Evolutionary conservation across 1,284 basidiomycete genomes (phyloP), one percentile per base, ranked within the genome.

Genomic region (Cutaneotrichosporon mucoides): DNA sequence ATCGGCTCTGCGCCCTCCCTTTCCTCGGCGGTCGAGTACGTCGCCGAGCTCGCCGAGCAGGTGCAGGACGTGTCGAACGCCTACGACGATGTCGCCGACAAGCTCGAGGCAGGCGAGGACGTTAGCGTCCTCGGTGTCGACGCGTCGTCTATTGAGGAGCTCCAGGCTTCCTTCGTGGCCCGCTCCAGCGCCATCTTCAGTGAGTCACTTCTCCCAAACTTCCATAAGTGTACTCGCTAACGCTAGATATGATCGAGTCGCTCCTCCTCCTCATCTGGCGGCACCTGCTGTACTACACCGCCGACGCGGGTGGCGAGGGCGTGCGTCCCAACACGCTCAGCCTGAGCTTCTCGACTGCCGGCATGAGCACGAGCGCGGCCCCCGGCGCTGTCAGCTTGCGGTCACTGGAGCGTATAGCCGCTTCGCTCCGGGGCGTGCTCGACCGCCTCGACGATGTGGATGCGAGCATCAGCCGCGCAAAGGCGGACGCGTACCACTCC

Each of bases 261-360:
- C 77, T 91, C 7, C 80, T 96, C 6, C 81, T 96, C 6, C 81
- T 96, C 5, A 81, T 92, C 10, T 94, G 90, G 87, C 83, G 92
- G 38, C 93, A 97, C 73, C 73, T 94, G 42, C 82, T 85, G 15
- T 80, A 79, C 67, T 83, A 79, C 72, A 75, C 79, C 55, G 74
- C 74, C 54, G 72, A 77, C 47, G 71, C 72, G 35, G 69, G 66
- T 44, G 58, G 60, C 11, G 60, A 55, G 11, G 44, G 56, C 11
- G 63, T 72, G 24, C 63, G 70, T 55, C 71, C 73, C 6, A 66
- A 67, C 58, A 68, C 71, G 51, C 61, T 77, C 40, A 67, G 69
- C 35, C 50, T 68, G 24, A 64, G 67, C 4, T 59, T 71, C 46
- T 58, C 24, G 24, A 24, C 63, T 34, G 52, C 60, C 37, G 38